phyloP scores from a whole-genome alignment of 331 rosid species.

The Cydonia oblonga region DNA sequence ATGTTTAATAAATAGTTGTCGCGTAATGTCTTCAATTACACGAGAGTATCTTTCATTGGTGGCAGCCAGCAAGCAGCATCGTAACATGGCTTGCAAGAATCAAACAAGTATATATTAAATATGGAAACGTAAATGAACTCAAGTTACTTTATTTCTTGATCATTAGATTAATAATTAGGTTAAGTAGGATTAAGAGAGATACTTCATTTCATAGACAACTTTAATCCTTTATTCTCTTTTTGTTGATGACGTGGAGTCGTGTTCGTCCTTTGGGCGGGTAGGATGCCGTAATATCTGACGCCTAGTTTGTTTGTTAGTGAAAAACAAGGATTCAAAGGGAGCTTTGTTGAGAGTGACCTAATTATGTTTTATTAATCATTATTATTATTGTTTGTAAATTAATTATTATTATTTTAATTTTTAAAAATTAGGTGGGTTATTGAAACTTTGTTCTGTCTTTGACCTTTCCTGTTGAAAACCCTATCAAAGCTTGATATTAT shows the following conservation, averaged over 20 bases:
- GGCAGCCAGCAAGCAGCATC: neutral
- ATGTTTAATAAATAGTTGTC: too few relatives aligned
- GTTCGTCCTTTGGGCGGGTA: conserved; percentile 6
- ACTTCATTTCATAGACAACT: neutral
- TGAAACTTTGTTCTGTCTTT: neutral
- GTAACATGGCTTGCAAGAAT: conserved; percentile 4
- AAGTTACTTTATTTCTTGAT: too few relatives aligned
- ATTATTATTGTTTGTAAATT: neutral
- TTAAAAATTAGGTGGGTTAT: neutral
- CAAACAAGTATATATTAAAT: neutral
- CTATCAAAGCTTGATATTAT: neutral
- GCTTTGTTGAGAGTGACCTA: neutral
- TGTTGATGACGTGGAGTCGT: conserved; percentile 9
- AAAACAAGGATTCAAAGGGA: neutral
- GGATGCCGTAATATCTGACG: conserved; percentile 29
- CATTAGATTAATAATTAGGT: neutral
- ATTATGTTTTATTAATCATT: neutral
- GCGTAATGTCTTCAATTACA: too few relatives aligned
- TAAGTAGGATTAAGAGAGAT: neutral
- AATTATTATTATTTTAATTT: neutral
- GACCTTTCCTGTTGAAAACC: neutral
- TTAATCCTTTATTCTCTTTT: neutral
- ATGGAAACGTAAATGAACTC: neutral
- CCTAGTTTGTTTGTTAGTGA: conserved; percentile 4
- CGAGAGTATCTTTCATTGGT: neutral